A percentile compares a stretch with the other conserved stretches of the same genome.
phyloP scores from a whole-genome alignment of 257 asterid genomes.

The Solanum pinnatisectum region DNA sequence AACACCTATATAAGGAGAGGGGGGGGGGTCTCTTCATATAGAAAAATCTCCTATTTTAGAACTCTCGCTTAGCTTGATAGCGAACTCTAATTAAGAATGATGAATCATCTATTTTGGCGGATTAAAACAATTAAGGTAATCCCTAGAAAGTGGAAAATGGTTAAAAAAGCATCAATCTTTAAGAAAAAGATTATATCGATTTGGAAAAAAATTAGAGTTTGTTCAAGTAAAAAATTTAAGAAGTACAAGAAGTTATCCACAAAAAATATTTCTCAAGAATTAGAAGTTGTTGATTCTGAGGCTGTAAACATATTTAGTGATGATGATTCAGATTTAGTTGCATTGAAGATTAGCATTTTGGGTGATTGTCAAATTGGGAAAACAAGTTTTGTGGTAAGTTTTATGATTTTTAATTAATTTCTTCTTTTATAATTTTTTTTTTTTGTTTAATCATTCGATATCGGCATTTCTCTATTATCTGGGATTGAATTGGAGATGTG shows the following conservation, averaged over 20 bases:
- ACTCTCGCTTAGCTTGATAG: not conserved
- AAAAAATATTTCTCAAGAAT: not conserved
- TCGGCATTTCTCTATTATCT: accelerated
- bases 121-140: slow-evolving; percentile 39
- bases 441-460: not conserved
- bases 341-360: slow-evolving; percentile 69
- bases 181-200: slow-evolving; percentile 36
- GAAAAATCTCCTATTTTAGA: not conserved
- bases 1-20: not conserved
- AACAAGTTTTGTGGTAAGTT: slow-evolving; percentile 65
- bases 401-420: not conserved
- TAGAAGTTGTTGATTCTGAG: not conserved
- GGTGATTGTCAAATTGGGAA: slow-evolving; percentile 92
- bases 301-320: slow-evolving; percentile 19
- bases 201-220: slow-evolving; percentile 46
- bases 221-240: slow-evolving; percentile 34
- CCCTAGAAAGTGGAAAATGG: slow-evolving; percentile 43
- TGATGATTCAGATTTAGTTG: slow-evolving; percentile 66
- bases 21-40: not conserved
- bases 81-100: not conserved
- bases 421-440: not conserved
- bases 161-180: slow-evolving; percentile 32
- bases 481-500: accelerated
- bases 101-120: slow-evolving; percentile 22
- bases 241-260: slow-evolving; percentile 21